Percentiles rank a stretch among this genome's conserved stretches.
Conservation (phyloP, 2,329 filamentous ascomycete species). For the Arthrinium puccinioides region DNA sequence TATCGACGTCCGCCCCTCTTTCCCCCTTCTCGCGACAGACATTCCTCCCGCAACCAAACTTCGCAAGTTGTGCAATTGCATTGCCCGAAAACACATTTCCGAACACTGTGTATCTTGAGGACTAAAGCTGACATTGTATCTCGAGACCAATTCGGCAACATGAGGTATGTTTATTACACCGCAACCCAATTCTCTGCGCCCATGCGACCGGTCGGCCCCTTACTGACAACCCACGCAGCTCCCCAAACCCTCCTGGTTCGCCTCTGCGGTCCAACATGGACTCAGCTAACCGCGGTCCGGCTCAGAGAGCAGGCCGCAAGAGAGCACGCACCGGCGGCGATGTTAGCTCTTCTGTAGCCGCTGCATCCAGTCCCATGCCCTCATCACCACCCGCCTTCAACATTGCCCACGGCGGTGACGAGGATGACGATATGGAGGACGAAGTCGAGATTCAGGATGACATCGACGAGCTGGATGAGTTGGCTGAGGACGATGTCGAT, state of each 20-base stretch:
- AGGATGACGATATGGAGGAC: slow-evolving; percentile 61
- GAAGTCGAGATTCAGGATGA: slow-evolving; percentile 67
- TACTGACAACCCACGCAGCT: slow-evolving; percentile 2
- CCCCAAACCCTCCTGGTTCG: slow-evolving; percentile 48
- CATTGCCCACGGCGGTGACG: slow-evolving; percentile 60
- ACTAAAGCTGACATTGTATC: no score
- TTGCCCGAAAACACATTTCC: no score
- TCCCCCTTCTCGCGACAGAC: no score
- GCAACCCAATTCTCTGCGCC: no score
- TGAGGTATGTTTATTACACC: no score
- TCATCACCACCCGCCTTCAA: slow-evolving; percentile 58
- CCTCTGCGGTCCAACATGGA: slow-evolving; percentile 74
- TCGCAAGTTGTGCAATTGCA: no score
- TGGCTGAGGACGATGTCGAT: slow-evolving; percentile 75
- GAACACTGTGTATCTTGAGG: no score
- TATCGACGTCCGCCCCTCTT: no score
- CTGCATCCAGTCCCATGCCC: slow-evolving; percentile 56
- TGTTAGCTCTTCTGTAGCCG: slow-evolving; percentile 38
- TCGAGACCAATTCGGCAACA: no score
- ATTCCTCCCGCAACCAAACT: no score
- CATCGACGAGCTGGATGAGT: slow-evolving; percentile 71
- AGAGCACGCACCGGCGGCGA: slow-evolving; percentile 46
- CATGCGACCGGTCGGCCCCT: no score
- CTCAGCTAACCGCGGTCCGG: slow-evolving; percentile 72
- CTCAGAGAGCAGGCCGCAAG: slow-evolving; percentile 44